Conservation (phyloP, 345 rosid species). For the Arabidopsis arenosa region DNA sequence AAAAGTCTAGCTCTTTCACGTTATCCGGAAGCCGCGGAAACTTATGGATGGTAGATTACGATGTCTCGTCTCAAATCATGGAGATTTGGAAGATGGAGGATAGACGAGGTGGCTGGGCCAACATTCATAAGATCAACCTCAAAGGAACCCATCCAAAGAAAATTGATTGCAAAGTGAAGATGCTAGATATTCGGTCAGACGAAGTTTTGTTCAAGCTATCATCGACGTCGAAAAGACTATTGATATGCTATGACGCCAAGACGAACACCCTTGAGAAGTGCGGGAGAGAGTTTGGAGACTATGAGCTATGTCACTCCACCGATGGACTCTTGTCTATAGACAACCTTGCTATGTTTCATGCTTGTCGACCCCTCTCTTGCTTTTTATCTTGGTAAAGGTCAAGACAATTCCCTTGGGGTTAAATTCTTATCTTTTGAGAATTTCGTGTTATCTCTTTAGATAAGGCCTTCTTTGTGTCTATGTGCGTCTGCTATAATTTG, state of each 20-base stretch:
- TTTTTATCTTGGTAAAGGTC: no score
- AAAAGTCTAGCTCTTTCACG: background rate
- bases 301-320: constrained; percentile 5
- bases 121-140: background rate
- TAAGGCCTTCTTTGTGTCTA: no score
- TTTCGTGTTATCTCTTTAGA: no score
- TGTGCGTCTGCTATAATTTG: no score
- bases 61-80: background rate
- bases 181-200: background rate
- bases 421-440: no score
- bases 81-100: constrained; percentile 15
- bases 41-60: constrained; percentile 8
- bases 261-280: background rate
- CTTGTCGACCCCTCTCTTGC: no score
- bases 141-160: background rate
- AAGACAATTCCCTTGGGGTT: no score
- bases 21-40: background rate
- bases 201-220: background rate
- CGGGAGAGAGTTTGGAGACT: background rate
- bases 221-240: background rate
- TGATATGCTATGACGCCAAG: background rate
- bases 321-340: constrained; percentile 8
- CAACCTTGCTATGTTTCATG: background rate
- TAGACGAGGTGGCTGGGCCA: background rate
- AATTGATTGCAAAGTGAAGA: background rate